These are phyloP conservation scores for Trichosanthes cucumerina DNA, from an alignment of 306 rosid genomes.

Conservation along the genomic window DNA sequence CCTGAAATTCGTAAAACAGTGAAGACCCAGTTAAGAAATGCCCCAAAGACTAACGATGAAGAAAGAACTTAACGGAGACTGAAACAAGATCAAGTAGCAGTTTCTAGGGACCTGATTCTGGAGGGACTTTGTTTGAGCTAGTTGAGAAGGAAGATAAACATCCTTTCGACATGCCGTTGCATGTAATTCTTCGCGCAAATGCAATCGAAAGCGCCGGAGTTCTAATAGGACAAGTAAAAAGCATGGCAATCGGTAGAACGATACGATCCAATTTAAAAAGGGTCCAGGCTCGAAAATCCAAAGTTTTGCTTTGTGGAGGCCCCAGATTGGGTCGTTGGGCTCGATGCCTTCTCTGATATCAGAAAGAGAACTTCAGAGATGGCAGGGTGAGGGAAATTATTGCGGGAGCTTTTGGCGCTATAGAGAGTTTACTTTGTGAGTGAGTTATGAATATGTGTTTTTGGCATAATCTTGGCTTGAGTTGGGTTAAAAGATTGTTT, in stretches of 20 bases:
- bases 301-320: not conserved
- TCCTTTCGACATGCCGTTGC: not conserved
- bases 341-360: no score
- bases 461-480: no score
- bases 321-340: not conserved
- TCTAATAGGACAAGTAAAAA: not conserved
- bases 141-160: not conserved
- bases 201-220: not conserved
- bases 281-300: not conserved
- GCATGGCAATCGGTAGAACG: not conserved
- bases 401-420: no score
- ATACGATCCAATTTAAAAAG: not conserved
- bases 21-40: not conserved
- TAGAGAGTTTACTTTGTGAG: no score
- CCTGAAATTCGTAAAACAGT: constrained; percentile 11
- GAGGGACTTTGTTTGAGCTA: not conserved
- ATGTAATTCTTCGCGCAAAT: not conserved
- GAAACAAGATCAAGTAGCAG: not conserved
- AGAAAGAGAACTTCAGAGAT: no score
- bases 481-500: no score
- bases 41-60: not conserved
- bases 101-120: not conserved
- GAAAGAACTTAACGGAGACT: not conserved
- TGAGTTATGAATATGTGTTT: no score
- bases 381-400: no score